Evolutionary conservation across 2,329 filamentous ascomycete genomes (phyloP), one percentile per base, ranked within the genome.

Genomic region (Sporothrix luriei): DNA sequence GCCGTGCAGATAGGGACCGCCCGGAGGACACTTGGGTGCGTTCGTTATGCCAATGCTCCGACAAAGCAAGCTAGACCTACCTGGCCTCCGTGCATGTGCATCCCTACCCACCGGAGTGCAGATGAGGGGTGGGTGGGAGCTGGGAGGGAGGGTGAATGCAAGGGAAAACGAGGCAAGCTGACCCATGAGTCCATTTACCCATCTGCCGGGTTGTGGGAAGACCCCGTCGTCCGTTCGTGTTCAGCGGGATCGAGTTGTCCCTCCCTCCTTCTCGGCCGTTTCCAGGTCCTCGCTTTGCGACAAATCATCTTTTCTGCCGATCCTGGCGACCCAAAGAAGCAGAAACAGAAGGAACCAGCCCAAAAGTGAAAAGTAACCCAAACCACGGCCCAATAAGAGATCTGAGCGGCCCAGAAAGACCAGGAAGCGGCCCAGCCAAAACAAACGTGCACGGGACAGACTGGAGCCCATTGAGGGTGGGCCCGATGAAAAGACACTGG

Each of bases 221-320:
- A 2, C 19, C 21, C 19, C 49, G 49, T 21, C n/a, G 49, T 24
- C 49, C 49, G 49, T 51, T 24, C n/a, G 6, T 33, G 33, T 33
- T 33, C 33, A 33, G 33, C n/a, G 9, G 13, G 52, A 33, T 24
- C n/a, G 59, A 26, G 13, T 62, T 48, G 24, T 48, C n/a, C 40
- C 38, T 62, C n/a, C 48, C 38, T 62, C n/a, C 48, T 48, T 46
- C 29, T 38, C 16, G 4, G 7, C 55, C 9, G n/a, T 40, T 59
- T n/a, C 24, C 57, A 43, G 57, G 57, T 40, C 24, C 19, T 29
- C 43, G 38, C 7, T 24, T 52, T 66, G 46, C 48, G 62, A 66
- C 62, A 52, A 66, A 66, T 66, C 62, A 66, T 19, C 62, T 66
- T 66, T 62, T 66, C 21, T 49, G 62, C 48, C 62, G 62, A 66